Conservation (phyloP, 208 protist genomes). For the Wallacemonas sp. region DNA sequence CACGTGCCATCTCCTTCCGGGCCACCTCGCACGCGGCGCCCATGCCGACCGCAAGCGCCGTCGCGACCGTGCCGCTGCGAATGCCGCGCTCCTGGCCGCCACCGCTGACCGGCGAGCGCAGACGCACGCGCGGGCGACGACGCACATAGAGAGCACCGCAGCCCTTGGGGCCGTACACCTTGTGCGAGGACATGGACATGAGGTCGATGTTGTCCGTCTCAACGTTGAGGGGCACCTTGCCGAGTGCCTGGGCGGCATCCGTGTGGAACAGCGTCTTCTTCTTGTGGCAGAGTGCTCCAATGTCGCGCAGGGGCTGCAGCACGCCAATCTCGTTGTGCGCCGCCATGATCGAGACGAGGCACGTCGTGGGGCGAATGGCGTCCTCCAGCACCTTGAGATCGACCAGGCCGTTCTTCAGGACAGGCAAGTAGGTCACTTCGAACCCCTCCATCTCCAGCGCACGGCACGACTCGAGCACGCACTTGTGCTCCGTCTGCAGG, state of each 20-base stretch:
- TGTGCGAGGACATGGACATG: slow-evolving; percentile 98
- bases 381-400: slow-evolving; percentile 92
- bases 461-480: slow-evolving; percentile 98
- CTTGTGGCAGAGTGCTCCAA: slow-evolving; percentile 95
- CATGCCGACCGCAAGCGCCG: slow-evolving; percentile 94
- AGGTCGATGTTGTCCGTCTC: slow-evolving; percentile 97
- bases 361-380: slow-evolving; percentile 94
- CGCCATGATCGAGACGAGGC: slow-evolving; percentile 97
- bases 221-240: slow-evolving; percentile 98
- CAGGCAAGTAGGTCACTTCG: slow-evolving; percentile 97
- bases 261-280: slow-evolving; percentile 98
- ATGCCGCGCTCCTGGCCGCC: slow-evolving; percentile 99
- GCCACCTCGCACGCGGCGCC: slow-evolving; percentile 93
- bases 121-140: slow-evolving; percentile 94
- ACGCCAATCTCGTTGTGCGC: slow-evolving; percentile 99
- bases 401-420: slow-evolving; percentile 96
- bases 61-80: slow-evolving; percentile 94
- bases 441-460: slow-evolving; percentile 96
- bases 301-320: slow-evolving; percentile 96
- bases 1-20: slow-evolving; percentile 93
- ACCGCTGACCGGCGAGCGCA: slow-evolving; percentile 97
- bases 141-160: slow-evolving; percentile 90
- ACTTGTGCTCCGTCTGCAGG: slow-evolving; percentile 99
- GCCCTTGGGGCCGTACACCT: slow-evolving; percentile 98
- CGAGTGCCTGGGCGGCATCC: slow-evolving; percentile 97